A percentile compares a stretch with the other conserved stretches of the same genome.
phyloP scores from a whole-genome alignment of 2,329 filamentous ascomycete genomes.

The Pestalotiopsis fici region DNA sequence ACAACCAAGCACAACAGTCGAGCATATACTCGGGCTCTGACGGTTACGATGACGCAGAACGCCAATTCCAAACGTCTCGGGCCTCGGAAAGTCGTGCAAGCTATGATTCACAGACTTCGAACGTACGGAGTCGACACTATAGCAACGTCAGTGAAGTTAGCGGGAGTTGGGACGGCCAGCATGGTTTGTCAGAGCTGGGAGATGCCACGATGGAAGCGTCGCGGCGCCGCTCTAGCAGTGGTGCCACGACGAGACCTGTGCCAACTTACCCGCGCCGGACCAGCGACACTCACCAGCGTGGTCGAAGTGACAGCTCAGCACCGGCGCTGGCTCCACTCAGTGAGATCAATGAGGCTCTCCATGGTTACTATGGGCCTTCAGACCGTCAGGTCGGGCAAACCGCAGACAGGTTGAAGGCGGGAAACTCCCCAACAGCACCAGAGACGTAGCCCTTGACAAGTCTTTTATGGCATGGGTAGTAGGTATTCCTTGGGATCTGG shows the following conservation, averaged over 20 bases:
- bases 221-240: constrained; percentile 32
- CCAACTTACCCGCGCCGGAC: constrained; percentile 17
- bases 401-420: constrained; percentile 21
- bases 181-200: constrained; percentile 39
- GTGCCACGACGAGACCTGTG: constrained; percentile 15
- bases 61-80: constrained; percentile 18
- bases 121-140: constrained; percentile 38
- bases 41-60: constrained; percentile 22
- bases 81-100: constrained; percentile 20
- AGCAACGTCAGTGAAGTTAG: constrained; percentile 47
- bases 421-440: constrained; percentile 1
- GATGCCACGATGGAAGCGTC: constrained; percentile 32
- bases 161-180: constrained; percentile 28
- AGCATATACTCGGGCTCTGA: constrained; percentile 27
- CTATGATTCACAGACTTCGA: constrained; percentile 38
- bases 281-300: constrained; percentile 18
- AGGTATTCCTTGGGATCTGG: too few relatives aligned
- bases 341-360: constrained; percentile 41
- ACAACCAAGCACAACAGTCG: constrained; percentile 24
- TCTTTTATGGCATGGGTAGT: too few relatives aligned
- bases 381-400: constrained; percentile 44
- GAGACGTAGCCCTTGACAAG: neutral
- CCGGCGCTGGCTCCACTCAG: constrained; percentile 35
- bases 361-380: constrained; percentile 47
- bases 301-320: constrained; percentile 21